Evolutionary conservation across 78 protist genomes (phyloP), one percentile per base, ranked within the genome.

Genomic region (Cavenderia fasciculata): DNA sequence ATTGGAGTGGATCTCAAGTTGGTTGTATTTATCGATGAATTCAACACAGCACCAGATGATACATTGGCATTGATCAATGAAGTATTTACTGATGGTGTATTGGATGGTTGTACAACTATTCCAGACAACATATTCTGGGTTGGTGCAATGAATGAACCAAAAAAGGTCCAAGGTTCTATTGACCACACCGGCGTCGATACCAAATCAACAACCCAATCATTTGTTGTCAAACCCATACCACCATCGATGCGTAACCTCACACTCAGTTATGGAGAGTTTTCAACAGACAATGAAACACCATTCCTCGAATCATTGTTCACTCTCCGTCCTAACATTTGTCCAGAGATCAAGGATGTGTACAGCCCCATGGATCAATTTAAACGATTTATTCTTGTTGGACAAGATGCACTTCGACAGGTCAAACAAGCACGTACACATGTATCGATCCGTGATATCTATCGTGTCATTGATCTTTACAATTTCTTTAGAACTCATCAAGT

Each of bases 1-100:
- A 57, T 49, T 14, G 61, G 68, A 21, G 59, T 38, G 18, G 25
- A 65, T 56, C 43, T 82, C 0, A 65, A 72, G 49, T 62, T 91
- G 10, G 31, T 92, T 1, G 56, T 92, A 2, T 92, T 92, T 34
- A 66, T 92, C 19, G 95, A 92, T 46, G 95, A 92, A 52, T 73
- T 71, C 19, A 88, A 88, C 59, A 85, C 93, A 2, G 31, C 71
- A 23, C 87, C 94, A 27, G 29, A 44, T 7, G 89, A 86, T 29
- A 74, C 90, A 2, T n/a, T 84, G 2, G 12, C 90, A 18, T 54
- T 92, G 34, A 73, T 92, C 72, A 86, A 85, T 68, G 95, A 92
- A 44, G 79, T 92, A 11, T 92, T 92, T 59, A 76, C 74, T 41
- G 95, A 92, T 69, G 49, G 61, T 8, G 43, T 76, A 27, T n/a